Evolutionary conservation across 306 rosid genomes (phyloP).

Genomic region (Inga laurina): DNA sequence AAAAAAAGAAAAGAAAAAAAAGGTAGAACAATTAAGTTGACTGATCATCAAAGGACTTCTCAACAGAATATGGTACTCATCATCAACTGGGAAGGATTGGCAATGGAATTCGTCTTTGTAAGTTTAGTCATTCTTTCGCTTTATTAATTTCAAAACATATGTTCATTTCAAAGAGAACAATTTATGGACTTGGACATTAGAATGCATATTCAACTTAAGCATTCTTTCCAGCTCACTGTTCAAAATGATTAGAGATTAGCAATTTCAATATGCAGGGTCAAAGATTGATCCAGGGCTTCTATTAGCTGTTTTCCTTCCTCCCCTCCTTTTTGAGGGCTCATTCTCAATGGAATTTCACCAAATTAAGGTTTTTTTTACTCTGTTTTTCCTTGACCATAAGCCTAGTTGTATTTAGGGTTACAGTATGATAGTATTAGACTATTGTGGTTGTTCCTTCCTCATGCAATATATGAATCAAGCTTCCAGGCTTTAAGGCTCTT

Average conservation of each 20-base stretch:
- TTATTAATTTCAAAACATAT: slow-evolving; percentile 15
- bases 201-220: slow-evolving; percentile 5
- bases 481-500: too few relatives aligned
- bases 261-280: slow-evolving; percentile 72
- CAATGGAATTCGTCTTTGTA: slow-evolving; percentile 91
- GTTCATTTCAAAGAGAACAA: slow-evolving; percentile 18
- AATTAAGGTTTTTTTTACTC: slow-evolving; percentile 69
- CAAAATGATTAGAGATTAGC: slow-evolving; percentile 23
- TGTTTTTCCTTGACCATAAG: not conserved
- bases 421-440: slow-evolving; percentile 8
- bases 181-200: not conserved
- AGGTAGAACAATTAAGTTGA: slow-evolving; percentile 6
- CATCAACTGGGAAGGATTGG: slow-evolving; percentile 86
- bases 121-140: slow-evolving; percentile 40
- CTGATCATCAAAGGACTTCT: slow-evolving; percentile 31
- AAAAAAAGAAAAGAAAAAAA: too few relatives aligned
- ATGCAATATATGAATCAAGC: not conserved
- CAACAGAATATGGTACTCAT: slow-evolving; percentile 80
- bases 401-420: slow-evolving; percentile 14
- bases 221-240: slow-evolving; percentile 13
- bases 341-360: slow-evolving; percentile 96
- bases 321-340: slow-evolving; percentile 92
- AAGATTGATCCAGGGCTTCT: slow-evolving; percentile 80
- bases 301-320: slow-evolving; percentile 95
- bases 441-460: slow-evolving; percentile 2